These are phyloP conservation scores for Staphylotrichum tortipilum DNA, from an alignment of 495 filamentous ascomycete species.

Conservation along the genomic window DNA sequence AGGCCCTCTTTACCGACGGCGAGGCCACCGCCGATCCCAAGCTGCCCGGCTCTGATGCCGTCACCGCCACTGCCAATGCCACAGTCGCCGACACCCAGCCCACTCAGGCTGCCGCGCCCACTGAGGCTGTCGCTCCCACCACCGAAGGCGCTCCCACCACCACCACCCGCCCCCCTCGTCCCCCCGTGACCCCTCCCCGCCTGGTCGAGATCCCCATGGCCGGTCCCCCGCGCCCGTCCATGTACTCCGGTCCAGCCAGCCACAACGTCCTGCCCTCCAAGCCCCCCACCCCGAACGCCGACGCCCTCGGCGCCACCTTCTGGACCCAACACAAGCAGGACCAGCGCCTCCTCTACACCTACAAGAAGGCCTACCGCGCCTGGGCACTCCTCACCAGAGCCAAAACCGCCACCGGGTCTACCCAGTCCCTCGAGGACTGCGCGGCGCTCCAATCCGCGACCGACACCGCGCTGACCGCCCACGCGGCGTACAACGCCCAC, in stretches of 20 bases:
- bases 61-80: background rate
- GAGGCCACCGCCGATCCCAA: background rate
- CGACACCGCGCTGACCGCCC: too few relatives aligned
- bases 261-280: background rate
- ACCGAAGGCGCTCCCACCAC: background rate
- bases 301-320: background rate
- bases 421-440: too few relatives aligned
- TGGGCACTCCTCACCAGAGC: background rate
- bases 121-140: background rate
- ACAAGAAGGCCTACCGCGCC: background rate
- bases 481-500: background rate
- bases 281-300: background rate
- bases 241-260: background rate
- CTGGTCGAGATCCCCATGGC: slow-evolving; percentile 3
- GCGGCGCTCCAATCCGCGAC: too few relatives aligned
- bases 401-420: background rate
- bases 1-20: slow-evolving; percentile 1
- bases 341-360: background rate
- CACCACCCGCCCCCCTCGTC: background rate
- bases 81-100: background rate
- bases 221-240: background rate
- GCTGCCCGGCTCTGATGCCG: background rate
- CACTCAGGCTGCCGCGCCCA: too few relatives aligned
- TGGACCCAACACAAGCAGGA: background rate
- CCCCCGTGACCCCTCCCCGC: background rate